Evolutionary conservation across 306 rosid species (phyloP), one percentile per base, ranked within the genome.

Genomic region (Fragaria nilgerrensis): DNA sequence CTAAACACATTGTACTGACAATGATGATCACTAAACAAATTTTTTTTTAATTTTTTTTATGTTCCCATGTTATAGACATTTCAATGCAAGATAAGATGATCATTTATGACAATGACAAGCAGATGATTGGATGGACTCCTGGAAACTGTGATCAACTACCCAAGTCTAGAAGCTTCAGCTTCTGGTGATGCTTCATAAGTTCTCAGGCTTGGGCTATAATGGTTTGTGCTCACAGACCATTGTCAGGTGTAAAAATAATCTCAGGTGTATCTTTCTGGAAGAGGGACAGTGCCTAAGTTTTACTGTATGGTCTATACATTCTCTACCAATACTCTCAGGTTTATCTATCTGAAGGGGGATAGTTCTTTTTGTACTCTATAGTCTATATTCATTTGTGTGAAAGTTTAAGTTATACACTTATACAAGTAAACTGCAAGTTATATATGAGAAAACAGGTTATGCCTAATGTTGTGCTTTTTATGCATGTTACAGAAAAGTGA

Each of bases 31-130:
- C n/a, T n/a, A n/a, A n/a, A n/a, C n/a, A n/a, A n/a, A n/a, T n/a
- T n/a, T n/a, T n/a, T n/a, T n/a, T n/a, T n/a, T n/a, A n/a, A n/a
- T n/a, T n/a, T n/a, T n/a, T n/a, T n/a, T n/a, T 37, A 23, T 49
- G 4, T 34, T 59, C 66, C 69, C 50, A 65, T 22, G 45, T 74
- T 25, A 68, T 52, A 88, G 91, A 88, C 81, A 84, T 93, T 84
- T 93, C 96, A 14, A 90, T 93, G 96, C 94, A 80, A 88, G 93
- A 90, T 81, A 90, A 85, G 82, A 81, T 93, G 83, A 82, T 93
- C 84, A 80, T 93, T n/a, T 93, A 82, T 23, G 92, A 90, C 82
- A 93, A 93, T 36, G 96, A 93, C 76, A 86, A 89, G 82, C 84
- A 86, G 74, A 76, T 83, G 80, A 89, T 90, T 75, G 96, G 98